Base-by-base conservation (phyloP, 345 rosid genomes). In the Brassica carinata region DNA sequence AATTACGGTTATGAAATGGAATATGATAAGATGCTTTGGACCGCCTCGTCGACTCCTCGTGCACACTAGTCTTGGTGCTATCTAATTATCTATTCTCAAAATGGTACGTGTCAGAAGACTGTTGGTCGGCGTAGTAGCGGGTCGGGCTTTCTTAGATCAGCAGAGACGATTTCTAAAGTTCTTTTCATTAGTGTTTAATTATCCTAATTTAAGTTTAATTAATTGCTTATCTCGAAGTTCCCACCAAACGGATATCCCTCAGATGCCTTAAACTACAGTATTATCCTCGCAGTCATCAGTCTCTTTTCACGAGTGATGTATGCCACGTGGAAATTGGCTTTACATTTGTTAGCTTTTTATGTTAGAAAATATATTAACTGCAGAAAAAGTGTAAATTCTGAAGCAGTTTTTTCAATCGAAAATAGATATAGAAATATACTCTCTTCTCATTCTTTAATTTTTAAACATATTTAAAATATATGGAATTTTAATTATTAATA, bases 1-100 rank as follows among this genome's bases (percentile, higher is more conserved):
- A 48, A 14, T 14, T 4, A 1, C 1, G 7, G 17, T 48, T 48
- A 48, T 48, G 57, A 48, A 15, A 76, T 48, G 57, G 14, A 15
- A 76, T 27, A 59, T 23, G 82, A 57, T 72, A 67, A 73, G 36
- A 5, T 61, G 59, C 55, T 62, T 67, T 8, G 76, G 83, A 70
- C 69, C 76, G 27, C 68, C 67, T 81, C 83, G 69, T 69, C 75
- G 26, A 59, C 66, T 80, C 83, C 67, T 75, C 77, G 83, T 81
- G 83, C 80, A 62, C 62, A 75, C 77, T 70, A 40, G 73, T 75
- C 72, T 70, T 70, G 51, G 76, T 43, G 7, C 64, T 45, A 51
- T 62, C 71, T 80, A 59, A 70, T 69, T 45, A 51, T 62, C 71
- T 69, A 59, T 75, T 69, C 59, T 18, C 8, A 5, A 27, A 0